phyloP scores from a whole-genome alignment of 2,329 filamentous ascomycete species.

The Cladosporium sp. region DNA sequence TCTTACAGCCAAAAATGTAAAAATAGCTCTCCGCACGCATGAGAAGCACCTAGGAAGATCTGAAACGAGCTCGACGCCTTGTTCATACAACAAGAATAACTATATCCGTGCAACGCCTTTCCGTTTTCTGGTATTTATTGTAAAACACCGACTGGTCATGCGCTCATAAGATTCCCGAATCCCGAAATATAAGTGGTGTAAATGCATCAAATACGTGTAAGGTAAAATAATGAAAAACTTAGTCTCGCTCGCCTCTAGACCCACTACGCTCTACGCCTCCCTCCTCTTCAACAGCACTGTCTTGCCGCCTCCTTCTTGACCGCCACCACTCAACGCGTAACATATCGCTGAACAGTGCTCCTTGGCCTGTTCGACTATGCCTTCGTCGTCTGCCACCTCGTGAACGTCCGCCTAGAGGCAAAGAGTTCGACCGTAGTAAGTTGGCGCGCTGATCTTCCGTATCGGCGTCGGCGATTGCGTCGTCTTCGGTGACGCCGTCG shows the following conservation, averaged over 20 bases:
- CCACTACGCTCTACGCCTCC: neutral
- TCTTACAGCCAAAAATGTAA: too few relatives aligned
- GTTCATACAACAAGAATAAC: too few relatives aligned
- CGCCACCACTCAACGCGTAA: slow-evolving; percentile 34
- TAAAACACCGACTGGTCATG: too few relatives aligned
- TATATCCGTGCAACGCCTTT: too few relatives aligned
- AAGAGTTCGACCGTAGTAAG: neutral
- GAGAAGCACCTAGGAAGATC: too few relatives aligned
- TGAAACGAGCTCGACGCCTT: too few relatives aligned
- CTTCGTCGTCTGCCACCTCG: slow-evolving; percentile 16
- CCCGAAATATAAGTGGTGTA: neutral
- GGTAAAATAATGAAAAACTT: neutral
- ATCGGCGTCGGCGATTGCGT: neutral
- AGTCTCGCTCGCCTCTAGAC: neutral
- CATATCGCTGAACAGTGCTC: slow-evolving; percentile 36
- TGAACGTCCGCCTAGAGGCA: slow-evolving; percentile 5
- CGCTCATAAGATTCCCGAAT: too few relatives aligned
- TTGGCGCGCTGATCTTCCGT: slow-evolving; percentile 14
- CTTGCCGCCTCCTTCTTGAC: slow-evolving; percentile 19
- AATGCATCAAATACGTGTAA: neutral
- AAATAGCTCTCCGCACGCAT: too few relatives aligned
- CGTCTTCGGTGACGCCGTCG: neutral
- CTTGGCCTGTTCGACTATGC: slow-evolving; percentile 25
- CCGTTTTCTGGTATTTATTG: too few relatives aligned
- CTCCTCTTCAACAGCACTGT: slow-evolving; percentile 6